A percentile compares a stretch with the other conserved stretches of the same genome.
These are phyloP conservation scores for Candida awuae DNA, from an alignment of 805 yeast genomes.

Conservation along the genomic window DNA sequence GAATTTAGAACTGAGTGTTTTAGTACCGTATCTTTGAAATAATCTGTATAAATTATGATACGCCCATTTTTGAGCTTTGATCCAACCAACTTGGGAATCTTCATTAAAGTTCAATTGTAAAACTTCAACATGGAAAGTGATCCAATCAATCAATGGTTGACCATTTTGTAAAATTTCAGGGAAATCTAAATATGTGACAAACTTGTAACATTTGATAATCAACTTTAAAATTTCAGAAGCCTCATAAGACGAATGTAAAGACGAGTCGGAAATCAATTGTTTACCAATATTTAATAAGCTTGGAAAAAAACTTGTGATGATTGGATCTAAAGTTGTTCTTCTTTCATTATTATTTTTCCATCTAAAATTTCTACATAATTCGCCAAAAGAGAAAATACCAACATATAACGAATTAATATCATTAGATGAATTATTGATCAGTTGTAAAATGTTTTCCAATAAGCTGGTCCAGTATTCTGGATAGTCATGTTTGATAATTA, in stretches of 20 bases:
- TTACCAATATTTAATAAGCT: conserved; percentile 59
- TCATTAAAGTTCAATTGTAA: conserved; percentile 53
- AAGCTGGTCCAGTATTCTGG: conserved; percentile 47
- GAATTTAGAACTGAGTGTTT: conserved; percentile 36
- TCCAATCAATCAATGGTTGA: conserved; percentile 57
- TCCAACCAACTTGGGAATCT: conserved; percentile 53
- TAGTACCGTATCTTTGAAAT: conserved; percentile 62
- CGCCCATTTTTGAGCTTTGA: conserved; percentile 82
- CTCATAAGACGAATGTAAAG: conserved; percentile 22
- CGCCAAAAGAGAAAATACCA: conserved; percentile 70
- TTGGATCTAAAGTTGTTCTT: conserved; percentile 42
- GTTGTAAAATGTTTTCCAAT: conserved; percentile 38
- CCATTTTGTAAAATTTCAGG: conserved; percentile 57
- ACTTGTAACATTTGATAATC: conserved; percentile 71
- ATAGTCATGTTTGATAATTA: conserved; percentile 38
- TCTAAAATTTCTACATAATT: conserved; percentile 65
- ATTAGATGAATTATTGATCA: conserved; percentile 34
- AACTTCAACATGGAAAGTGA: conserved; percentile 63
- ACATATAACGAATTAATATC: conserved; percentile 43
- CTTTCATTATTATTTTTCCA: conserved; percentile 63
- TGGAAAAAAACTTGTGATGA: conserved; percentile 62
- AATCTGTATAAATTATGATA: conserved; percentile 67
- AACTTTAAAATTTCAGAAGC: conserved; percentile 69
- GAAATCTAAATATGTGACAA: conserved; percentile 70
- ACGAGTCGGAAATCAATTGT: conserved; percentile 34